phyloP scores from a whole-genome alignment of 805 yeast species.

The Candida parachauliodes region DNA sequence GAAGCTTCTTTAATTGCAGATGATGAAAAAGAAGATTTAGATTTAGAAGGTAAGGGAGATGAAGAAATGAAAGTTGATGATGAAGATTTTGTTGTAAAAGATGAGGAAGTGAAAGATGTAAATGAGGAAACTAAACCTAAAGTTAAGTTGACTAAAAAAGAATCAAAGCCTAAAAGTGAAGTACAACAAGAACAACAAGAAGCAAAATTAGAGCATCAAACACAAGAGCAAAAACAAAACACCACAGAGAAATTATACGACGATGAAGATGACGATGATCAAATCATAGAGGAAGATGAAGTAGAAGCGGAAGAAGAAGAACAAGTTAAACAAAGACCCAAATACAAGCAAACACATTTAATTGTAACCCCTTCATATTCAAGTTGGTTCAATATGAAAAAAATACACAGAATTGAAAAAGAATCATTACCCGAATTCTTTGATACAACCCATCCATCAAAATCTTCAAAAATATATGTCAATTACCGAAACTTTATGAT shows the following conservation, averaged over 20 bases:
- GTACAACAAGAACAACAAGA: not conserved
- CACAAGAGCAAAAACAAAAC: not conserved
- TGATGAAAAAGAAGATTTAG: constrained; percentile 9
- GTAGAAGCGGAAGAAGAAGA: constrained; percentile 13
- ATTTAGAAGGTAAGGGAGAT: not conserved
- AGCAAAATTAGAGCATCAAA: constrained; percentile 1
- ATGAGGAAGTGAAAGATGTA: constrained; percentile 2
- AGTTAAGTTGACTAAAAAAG: not conserved
- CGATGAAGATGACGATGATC: constrained; percentile 7
- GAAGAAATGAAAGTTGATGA: constrained; percentile 4
- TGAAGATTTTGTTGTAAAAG: not conserved
- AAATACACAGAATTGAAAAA: constrained; percentile 72
- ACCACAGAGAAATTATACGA: not conserved
- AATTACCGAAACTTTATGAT: constrained; percentile 87
- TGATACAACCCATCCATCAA: constrained; percentile 63
- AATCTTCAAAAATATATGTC: constrained; percentile 77
- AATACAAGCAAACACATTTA: constrained; percentile 65
- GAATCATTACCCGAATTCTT: constrained; percentile 88
- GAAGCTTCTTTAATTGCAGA: constrained; percentile 8
- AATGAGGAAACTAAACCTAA: not conserved
- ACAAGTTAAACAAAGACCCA: constrained; percentile 15
- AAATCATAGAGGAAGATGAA: constrained; percentile 8
- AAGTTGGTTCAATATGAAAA: constrained; percentile 75
- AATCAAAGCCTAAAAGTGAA: not conserved
- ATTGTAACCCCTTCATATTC: constrained; percentile 86